A percentile compares a stretch with the other conserved stretches of the same genome.
phyloP scores from a whole-genome alignment of 306 rosid species.

The Vicia sativa region DNA sequence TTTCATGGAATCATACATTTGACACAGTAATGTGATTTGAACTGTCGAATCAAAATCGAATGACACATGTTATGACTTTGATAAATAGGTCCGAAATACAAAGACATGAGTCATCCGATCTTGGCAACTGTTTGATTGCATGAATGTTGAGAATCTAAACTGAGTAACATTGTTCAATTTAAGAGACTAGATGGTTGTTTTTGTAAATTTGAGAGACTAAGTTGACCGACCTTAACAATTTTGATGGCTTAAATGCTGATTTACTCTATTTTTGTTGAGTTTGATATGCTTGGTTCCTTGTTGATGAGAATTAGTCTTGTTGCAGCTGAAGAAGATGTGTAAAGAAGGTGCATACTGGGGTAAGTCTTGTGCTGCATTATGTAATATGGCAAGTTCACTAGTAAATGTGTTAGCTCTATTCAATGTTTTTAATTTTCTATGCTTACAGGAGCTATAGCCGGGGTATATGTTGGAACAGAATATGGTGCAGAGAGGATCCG shows the following conservation, averaged over 20 bases:
- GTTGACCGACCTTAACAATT: neutral
- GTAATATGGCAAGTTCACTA: neutral
- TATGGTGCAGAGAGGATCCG: slow-evolving; percentile 77
- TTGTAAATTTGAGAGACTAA: neutral
- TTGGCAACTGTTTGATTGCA: neutral
- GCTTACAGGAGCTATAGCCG: slow-evolving; percentile 72
- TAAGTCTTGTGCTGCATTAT: slow-evolving; percentile 45
- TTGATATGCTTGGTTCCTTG: slow-evolving; percentile 24
- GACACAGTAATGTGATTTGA: neutral
- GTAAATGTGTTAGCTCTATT: slow-evolving; percentile 1
- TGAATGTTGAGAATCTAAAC: neutral
- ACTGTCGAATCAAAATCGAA: neutral
- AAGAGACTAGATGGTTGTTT: neutral
- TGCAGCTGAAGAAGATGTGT: slow-evolving; percentile 98
- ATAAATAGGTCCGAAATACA: neutral
- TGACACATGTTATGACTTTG: neutral
- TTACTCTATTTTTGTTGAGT: neutral
- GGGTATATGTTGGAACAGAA: slow-evolving; percentile 78
- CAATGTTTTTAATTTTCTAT: neutral
- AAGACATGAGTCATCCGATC: neutral
- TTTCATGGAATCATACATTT: neutral
- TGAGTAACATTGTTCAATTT: neutral
- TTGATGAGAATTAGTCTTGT: slow-evolving; percentile 40
- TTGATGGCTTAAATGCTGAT: neutral
- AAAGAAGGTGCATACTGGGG: slow-evolving; percentile 99